Conservation (phyloP, 306 rosid genomes). For the Cicer cuneatum region DNA sequence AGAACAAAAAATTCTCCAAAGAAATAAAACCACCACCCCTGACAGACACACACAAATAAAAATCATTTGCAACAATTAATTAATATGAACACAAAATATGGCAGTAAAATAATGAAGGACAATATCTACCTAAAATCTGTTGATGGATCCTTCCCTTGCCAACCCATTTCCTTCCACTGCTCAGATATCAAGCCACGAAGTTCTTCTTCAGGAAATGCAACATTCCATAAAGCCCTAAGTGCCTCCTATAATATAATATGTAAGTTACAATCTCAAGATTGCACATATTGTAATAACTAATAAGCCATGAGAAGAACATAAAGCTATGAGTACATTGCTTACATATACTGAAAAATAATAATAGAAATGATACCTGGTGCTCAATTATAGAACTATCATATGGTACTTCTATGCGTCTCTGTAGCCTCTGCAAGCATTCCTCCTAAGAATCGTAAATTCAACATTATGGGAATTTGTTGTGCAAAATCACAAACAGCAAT, state of each 20-base stretch:
- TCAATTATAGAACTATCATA: slow-evolving; percentile 80
- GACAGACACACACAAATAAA: slow-evolving; percentile 45
- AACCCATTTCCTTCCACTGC: slow-evolving; percentile 99
- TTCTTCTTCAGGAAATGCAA: slow-evolving; percentile 92
- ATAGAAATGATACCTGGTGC: slow-evolving; percentile 74
- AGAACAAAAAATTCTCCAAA: slow-evolving; percentile 91
- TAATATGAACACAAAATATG: slow-evolving; percentile 20
- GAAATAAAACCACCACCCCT: slow-evolving; percentile 99
- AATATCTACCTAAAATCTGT: slow-evolving; percentile 88
- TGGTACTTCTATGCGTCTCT: slow-evolving; percentile 83
- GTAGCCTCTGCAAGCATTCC: slow-evolving; percentile 85
- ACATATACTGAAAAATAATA: slow-evolving; percentile 21
- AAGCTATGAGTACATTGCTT: slow-evolving; percentile 30
- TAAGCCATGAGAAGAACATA: slow-evolving; percentile 22
- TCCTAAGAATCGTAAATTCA: slow-evolving; percentile 61
- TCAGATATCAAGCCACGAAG: slow-evolving; percentile 90
- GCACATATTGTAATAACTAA: slow-evolving; percentile 9
- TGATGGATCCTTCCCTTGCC: slow-evolving; percentile 99
- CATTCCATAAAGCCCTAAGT: slow-evolving; percentile 87
- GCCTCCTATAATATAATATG: slow-evolving; percentile 69
- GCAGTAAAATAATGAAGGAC: slow-evolving; percentile 36
- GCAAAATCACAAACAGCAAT: slow-evolving; percentile 12
- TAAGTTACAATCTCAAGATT: slow-evolving; percentile 33
- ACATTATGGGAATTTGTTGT: slow-evolving; percentile 34
- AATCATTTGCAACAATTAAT: slow-evolving; percentile 40